Base-by-base conservation (phyloP, 805 yeast genomes). In the Lachancea cidri region DNA sequence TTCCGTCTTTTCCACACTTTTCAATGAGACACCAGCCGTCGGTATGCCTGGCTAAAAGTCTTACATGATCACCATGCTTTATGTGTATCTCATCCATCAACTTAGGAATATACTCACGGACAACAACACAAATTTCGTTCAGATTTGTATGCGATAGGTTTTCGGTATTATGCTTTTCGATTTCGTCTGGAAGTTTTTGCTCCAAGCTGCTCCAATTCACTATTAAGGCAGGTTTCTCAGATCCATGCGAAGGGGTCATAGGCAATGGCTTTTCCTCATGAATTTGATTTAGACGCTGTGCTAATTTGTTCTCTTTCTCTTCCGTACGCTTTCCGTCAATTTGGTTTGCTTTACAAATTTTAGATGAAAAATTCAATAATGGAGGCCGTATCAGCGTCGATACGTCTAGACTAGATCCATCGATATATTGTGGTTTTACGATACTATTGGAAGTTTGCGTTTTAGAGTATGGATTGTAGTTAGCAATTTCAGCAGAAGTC, bases 1-100 rank as follows among this genome's bases (percentile, higher is more conserved):
- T 38, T 0, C 67, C 70, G 16, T 45, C 42, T 11, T 15, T 16
- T 13, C 49, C 44, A 40, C 65, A 61, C 38, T 62, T 67, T 39
- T 68, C 72, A 2, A 59, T 70, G 9, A 69, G 47, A 42, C 71
- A 68, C 73, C 73, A 69, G 3, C 72, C 72, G 47, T 69, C 73
- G 2, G 70, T 64, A 49, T 69, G 73, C 14, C 60, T 58, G 2
- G 71, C 69, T 5, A 68, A 42, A 1, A 68, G 50, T 44, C 54
- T 55, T 7, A 64, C 62, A 40, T 31, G 50, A 24, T 67, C 72
- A 2, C 68, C 70, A 2, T 35, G 32, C 1, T 30, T 5, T 4
- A 68, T 49, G 11, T 46, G 42, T 8, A 69, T 53, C 40, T 69
- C 73, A 53, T 67, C 72, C 4, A 66, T 52, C 22, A 69, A 49